phyloP scores from a whole-genome alignment of 306 rosid genomes.

The Vigna angularis region DNA sequence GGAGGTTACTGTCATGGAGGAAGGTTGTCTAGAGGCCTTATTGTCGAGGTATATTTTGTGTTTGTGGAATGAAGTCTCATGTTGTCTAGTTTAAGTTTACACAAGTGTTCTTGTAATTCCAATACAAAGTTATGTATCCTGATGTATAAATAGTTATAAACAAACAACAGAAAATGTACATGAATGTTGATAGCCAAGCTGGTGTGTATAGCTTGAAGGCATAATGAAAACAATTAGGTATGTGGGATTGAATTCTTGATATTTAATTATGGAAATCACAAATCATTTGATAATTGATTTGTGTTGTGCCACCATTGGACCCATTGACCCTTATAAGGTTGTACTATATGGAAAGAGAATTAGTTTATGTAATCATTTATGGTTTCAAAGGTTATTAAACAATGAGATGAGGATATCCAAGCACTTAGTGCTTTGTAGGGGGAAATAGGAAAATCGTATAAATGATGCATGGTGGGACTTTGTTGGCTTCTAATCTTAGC shows the following conservation, averaged over 20 bases:
- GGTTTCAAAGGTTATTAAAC: conserved; percentile 23
- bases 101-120: too few relatives aligned
- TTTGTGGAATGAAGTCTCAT: too few relatives aligned
- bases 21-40: too few relatives aligned
- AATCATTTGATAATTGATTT: conserved; percentile 49
- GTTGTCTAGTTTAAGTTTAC: too few relatives aligned
- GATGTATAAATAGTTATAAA: conserved; percentile 5
- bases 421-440: background rate
- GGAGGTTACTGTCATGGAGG: too few relatives aligned
- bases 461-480: conserved; percentile 29
- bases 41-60: too few relatives aligned
- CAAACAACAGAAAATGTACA: conserved; percentile 25
- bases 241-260: conserved; percentile 25
- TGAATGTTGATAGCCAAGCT: conserved; percentile 39
- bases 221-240: conserved; percentile 25
- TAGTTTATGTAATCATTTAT: conserved; percentile 26
- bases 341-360: conserved; percentile 13
- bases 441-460: conserved; percentile 9
- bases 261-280: conserved; percentile 38
- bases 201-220: conserved; percentile 35
- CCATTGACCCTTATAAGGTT: conserved; percentile 13
- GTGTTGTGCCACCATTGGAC: conserved; percentile 31
- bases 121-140: too few relatives aligned
- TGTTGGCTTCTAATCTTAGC: background rate
- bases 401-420: conserved; percentile 20